Conservation (phyloP, 1,284 basidiomycete genomes). For the Ustilago loliicola region DNA sequence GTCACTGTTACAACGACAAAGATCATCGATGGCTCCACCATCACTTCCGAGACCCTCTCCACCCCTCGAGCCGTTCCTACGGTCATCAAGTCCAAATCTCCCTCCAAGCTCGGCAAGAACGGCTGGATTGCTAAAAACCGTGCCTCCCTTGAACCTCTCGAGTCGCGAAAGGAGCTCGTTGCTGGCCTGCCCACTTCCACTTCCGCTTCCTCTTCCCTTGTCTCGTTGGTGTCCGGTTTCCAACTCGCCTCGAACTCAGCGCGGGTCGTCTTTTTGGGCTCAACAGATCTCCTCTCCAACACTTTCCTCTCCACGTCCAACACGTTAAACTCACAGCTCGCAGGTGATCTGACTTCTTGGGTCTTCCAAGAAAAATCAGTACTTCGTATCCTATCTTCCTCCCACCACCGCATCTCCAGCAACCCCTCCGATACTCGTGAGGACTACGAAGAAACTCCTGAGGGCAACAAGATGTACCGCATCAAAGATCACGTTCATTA, state of each 20-base stretch:
- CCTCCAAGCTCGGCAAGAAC: constrained; percentile 38
- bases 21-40: constrained; percentile 39
- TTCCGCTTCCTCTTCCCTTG: constrained; percentile 52
- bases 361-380: constrained; percentile 89
- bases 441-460: constrained; percentile 63
- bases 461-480: constrained; percentile 80
- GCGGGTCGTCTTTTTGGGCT: constrained; percentile 84
- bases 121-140: constrained; percentile 49
- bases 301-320: constrained; percentile 16
- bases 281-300: constrained; percentile 81
- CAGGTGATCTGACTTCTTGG: constrained; percentile 84
- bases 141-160: constrained; percentile 43
- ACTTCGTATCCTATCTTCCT: constrained; percentile 81
- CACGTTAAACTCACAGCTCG: constrained; percentile 80
- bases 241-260: constrained; percentile 82
- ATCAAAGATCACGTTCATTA: constrained; percentile 85
- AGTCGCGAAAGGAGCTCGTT: constrained; percentile 42
- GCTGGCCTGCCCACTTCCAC: constrained; percentile 40
- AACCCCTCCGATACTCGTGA: constrained; percentile 51
- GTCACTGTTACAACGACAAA: constrained; percentile 46
- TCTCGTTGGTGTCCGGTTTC: constrained; percentile 84
- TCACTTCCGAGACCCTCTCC: constrained; percentile 29
- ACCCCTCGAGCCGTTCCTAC: constrained; percentile 44
- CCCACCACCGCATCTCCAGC: constrained; percentile 79
- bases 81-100: constrained; percentile 27